Base-by-base conservation (phyloP, 2,329 filamentous ascomycete genomes). In the Annulohypoxylon truncatum region DNA sequence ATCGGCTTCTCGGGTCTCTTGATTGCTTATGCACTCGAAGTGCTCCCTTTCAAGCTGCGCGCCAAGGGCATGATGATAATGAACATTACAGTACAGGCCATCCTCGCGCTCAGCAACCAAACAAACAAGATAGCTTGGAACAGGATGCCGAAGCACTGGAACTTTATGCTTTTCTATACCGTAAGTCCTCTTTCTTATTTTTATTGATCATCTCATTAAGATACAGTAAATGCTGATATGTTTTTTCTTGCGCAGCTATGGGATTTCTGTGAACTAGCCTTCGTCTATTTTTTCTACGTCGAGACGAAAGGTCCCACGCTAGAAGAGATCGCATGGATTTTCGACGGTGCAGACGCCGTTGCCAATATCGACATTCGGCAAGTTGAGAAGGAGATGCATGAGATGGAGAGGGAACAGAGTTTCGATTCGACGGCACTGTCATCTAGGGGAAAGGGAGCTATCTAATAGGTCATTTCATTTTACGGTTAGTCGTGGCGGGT, bases 221-320 rank as follows among this genome's bases (percentile, higher is more conserved):
- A 12, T 18, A 15, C 20, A 22, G 7, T 47, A 1, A 31, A 6
- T 26, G 15, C 58, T 73, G 26, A 73, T 48, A 2, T 15, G 5
- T 13, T 31, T 2, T 35, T 70, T 6, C n/a, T 22, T 12, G 15
- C 24, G 70, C 46, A 77, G 76, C 76, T 87, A 59, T 90, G 88
- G 88, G 85, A 90, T 74, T 80, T 84, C 48, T 76, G 84, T 73
- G 86, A 90, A 77, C 79, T 90, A 47, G 66, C 86, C 48, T 89
- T 90, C 71, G 87, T 90, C 33, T 89, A 84, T 78, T 88, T 88
- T 80, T 85, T 90, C 76, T 90, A 89, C 75, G 84, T 90, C 60
- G 90, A 93, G 80, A 92, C 90, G 15, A 88, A 87, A 73, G 89
- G 90, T 2, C 88, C 89, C 0, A 92, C 89, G 1, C 86, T 92